Base-by-base conservation (phyloP, 345 rosid genomes). In the Camelina neglecta region DNA sequence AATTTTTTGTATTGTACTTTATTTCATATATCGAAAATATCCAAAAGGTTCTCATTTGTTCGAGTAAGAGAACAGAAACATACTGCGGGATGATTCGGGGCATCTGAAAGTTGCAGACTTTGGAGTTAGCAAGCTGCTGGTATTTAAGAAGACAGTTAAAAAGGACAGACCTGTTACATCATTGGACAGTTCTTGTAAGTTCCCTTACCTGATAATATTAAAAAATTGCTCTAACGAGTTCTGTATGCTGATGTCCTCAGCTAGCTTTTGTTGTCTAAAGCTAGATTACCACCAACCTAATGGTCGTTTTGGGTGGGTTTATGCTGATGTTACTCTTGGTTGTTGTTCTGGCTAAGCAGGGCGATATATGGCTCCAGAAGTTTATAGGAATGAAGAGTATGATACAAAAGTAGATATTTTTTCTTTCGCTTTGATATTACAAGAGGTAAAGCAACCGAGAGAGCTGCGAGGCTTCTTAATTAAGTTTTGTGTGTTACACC, bases 31-130 rank as follows among this genome's bases (percentile, higher is more conserved):
- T 72, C 73, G 59, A 68, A 75, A 83, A 75, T 57, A 18, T 72
- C 71, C 55, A 68, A 75, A 83, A 73, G 67, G 59, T 71, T 77
- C 81, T 85, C 63, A 74, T 75, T 84, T 79, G 71, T 65, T 67
- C 42, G 83, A 84, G 75, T 81, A 84, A 87, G 90, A 80, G 74
- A 84, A 91, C 86, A 95, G 97, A 82, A 95, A 92, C 85, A 88
- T 95, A 82, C 76, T 95, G 85, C 84, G 91, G 81, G 99, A 95
- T 76, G 97, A 92, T 85, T 82, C 97, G 60, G 96, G 97, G 48
- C 92, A 88, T 84, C 88, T 95, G 71, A 95, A 95, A 84, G 99
- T 95, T 63, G 97, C 99, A 47, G 96, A 92, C 78, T 95, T 95
- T 78, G 99, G 96, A 75, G 93, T 89, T 54, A 92, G 98, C 83